Evolutionary conservation across 805 yeast species (phyloP).

Genomic region (Monosporozyma aerobia): DNA sequence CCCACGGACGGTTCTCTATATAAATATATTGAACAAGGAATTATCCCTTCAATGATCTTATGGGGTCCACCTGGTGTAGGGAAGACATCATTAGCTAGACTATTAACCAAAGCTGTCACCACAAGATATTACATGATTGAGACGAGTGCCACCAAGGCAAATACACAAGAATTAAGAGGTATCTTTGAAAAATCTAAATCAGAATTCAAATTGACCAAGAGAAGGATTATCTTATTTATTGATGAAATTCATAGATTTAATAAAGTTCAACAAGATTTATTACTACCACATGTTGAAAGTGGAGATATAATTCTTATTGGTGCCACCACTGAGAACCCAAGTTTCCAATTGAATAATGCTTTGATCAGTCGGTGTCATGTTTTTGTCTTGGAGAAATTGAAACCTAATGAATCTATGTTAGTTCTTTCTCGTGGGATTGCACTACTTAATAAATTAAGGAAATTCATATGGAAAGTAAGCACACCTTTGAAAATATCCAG

Average conservation of each 20-base stretch:
- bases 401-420: slow-evolving; percentile 37
- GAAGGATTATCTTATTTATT: slow-evolving; percentile 65
- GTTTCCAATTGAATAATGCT: slow-evolving; percentile 72
- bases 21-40: slow-evolving; percentile 51
- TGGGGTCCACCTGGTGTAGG: slow-evolving; percentile 97
- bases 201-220: slow-evolving; percentile 33
- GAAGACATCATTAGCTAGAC: slow-evolving; percentile 77
- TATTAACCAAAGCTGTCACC: slow-evolving; percentile 28
- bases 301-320: slow-evolving; percentile 81
- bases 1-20: slow-evolving; percentile 49
- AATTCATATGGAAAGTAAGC: slow-evolving; percentile 34
- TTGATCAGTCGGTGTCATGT: slow-evolving; percentile 76
- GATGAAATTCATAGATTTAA: slow-evolving; percentile 91
- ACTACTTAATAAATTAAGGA: slow-evolving; percentile 50
- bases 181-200: slow-evolving; percentile 39
- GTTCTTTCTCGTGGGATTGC: slow-evolving; percentile 53
- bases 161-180: slow-evolving; percentile 48
- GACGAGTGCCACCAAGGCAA: slow-evolving; percentile 71
- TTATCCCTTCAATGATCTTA: slow-evolving; percentile 74
- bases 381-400: slow-evolving; percentile 53
- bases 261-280: slow-evolving; percentile 78
- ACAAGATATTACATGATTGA: slow-evolving; percentile 50
- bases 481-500: slow-evolving; percentile 41
- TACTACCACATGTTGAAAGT: slow-evolving; percentile 73
- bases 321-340: slow-evolving; percentile 96